These are phyloP conservation scores for Boletus sp. DNA, from an alignment of 768 basidiomycete species.

Conservation along the genomic window DNA sequence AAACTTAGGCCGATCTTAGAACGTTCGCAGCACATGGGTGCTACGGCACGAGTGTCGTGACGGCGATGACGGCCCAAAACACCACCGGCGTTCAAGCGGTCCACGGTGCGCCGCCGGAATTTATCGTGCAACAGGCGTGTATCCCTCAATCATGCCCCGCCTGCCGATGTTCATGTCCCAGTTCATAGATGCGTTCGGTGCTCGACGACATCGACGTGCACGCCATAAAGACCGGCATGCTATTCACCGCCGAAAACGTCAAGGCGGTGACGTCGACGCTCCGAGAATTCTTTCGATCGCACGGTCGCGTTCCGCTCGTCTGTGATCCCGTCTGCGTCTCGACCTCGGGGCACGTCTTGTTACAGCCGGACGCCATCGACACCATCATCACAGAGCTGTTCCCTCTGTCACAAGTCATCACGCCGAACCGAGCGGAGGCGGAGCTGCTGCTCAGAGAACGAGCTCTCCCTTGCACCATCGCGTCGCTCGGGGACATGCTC, in stretches of 20 bases:
- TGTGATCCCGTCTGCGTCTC: slow-evolving; percentile 92
- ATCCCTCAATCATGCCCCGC: neutral
- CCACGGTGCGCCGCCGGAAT: slow-evolving; percentile 62
- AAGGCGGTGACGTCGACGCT: slow-evolving; percentile 52
- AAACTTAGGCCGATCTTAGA: slow-evolving; percentile 85
- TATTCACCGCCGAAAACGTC: slow-evolving; percentile 59
- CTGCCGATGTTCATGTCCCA: neutral
- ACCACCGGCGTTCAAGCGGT: slow-evolving; percentile 80
- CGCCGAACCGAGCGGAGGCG: slow-evolving; percentile 84
- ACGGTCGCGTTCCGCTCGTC: slow-evolving; percentile 53
- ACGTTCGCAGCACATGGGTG: slow-evolving; percentile 76
- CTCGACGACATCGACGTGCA: slow-evolving; percentile 67
- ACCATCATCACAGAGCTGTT: slow-evolving; percentile 62
- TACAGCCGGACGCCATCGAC: slow-evolving; percentile 63
- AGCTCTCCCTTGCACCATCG: slow-evolving; percentile 34
- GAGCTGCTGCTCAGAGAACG: slow-evolving; percentile 57
- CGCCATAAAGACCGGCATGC: slow-evolving; percentile 90
- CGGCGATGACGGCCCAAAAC: slow-evolving; percentile 89
- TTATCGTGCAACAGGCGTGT: slow-evolving; percentile 72
- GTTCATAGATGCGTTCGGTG: slow-evolving; percentile 66
- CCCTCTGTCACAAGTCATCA: slow-evolving; percentile 69
- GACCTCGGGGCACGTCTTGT: slow-evolving; percentile 80
- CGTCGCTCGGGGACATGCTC: slow-evolving; percentile 59
- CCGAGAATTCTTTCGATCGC: slow-evolving; percentile 35
- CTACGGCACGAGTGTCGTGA: slow-evolving; percentile 80